A percentile compares a stretch with the other conserved stretches of the same genome.
Conservation (phyloP, 2,329 filamentous ascomycete genomes). For the Fusarium globosum region DNA sequence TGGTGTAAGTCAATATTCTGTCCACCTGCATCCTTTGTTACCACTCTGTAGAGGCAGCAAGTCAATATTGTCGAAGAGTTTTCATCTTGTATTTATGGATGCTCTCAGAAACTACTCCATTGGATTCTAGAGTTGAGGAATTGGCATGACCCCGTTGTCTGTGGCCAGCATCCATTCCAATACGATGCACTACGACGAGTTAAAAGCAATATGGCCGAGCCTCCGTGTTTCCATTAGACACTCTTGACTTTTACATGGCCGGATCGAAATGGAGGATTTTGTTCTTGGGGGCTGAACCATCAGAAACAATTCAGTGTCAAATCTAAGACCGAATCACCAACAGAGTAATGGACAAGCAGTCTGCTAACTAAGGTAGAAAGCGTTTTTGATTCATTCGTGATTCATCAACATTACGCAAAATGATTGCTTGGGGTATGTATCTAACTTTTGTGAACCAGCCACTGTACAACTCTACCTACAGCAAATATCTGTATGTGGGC, state of each 20-base stretch:
- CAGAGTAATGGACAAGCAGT: background rate
- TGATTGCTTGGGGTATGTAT: background rate
- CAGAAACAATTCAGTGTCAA: background rate
- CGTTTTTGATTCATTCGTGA: conserved; percentile 9
- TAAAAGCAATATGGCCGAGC: background rate
- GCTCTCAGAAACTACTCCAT: background rate
- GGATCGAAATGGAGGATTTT: background rate
- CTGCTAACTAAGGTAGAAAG: background rate
- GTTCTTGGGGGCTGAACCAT: background rate
- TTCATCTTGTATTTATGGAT: background rate
- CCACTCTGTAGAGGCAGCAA: background rate
- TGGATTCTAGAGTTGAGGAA: background rate
- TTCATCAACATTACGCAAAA: conserved; percentile 16
- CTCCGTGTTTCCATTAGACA: background rate
- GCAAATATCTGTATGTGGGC: conserved; percentile 69
- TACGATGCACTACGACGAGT: background rate
- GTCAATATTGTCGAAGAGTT: background rate
- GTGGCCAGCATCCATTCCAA: background rate
- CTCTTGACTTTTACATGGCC: background rate
- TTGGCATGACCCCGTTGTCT: background rate
- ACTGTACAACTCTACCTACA: conserved; percentile 50
- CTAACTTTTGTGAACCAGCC: background rate
- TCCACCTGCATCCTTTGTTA: background rate
- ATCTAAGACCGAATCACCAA: background rate
- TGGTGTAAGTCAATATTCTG: background rate